phyloP scores from a whole-genome alignment of 1,139 yeast genomes.

The Kodamaea ohmeri region DNA sequence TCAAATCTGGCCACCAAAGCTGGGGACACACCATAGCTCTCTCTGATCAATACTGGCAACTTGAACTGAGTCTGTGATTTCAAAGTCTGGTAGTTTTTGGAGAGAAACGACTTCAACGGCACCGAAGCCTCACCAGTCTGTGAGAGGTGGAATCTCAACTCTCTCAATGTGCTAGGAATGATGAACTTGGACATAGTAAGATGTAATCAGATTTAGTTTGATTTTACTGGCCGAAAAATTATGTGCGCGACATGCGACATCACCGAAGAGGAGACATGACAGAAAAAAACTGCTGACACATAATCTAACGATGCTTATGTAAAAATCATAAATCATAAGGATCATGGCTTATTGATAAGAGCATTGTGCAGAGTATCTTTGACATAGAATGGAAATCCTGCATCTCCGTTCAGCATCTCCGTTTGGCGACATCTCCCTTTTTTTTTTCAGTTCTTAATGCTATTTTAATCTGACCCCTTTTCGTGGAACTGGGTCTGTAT shows the following conservation, averaged over 20 bases:
- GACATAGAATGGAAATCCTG: too few species aligned
- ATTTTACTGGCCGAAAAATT: constrained; percentile 12
- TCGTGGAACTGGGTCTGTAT: too few species aligned
- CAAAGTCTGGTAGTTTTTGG: constrained; percentile 57
- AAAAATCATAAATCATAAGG: not conserved
- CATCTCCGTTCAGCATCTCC: too few species aligned
- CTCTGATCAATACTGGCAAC: constrained; percentile 73
- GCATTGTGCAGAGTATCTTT: too few species aligned
- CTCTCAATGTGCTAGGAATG: constrained; percentile 65
- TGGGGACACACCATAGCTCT: constrained; percentile 70
- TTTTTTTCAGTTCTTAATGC: too few species aligned
- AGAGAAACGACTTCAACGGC: constrained; percentile 61
- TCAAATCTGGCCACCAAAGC: constrained; percentile 69
- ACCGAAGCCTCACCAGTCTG: constrained; percentile 71
- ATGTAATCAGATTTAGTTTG: constrained; percentile 8
- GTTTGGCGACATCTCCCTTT: too few species aligned
- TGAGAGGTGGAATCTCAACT: constrained; percentile 75
- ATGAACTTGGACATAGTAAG: constrained; percentile 53
- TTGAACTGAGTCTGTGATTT: constrained; percentile 45
- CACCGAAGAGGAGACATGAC: not conserved
- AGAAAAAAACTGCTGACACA: not conserved
- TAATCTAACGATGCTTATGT: not conserved
- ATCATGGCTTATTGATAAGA: too few species aligned
- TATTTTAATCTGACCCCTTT: too few species aligned
- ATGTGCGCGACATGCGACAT: constrained; percentile 2